Conservation (phyloP, 2,329 filamentous ascomycete species). For the Trichoderma aggressivum region DNA sequence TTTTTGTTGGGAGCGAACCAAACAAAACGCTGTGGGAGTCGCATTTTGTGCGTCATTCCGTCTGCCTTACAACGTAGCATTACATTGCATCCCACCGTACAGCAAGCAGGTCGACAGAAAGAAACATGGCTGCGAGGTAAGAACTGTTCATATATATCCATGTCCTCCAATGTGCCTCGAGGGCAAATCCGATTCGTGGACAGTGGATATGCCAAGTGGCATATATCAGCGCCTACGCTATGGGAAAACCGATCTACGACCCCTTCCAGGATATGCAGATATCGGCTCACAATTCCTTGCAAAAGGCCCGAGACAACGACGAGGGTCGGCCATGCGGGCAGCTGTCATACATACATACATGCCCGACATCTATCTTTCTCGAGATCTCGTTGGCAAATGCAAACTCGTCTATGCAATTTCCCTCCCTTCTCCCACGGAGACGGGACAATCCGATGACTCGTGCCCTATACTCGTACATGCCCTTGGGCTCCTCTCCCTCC, state of each 20-base stretch:
- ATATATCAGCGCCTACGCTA: neutral
- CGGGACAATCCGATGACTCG: neutral
- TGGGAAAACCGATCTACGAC: neutral
- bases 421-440: neutral
- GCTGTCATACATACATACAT: neutral
- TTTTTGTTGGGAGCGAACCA: neutral
- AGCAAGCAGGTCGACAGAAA: neutral
- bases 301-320: slow-evolving; percentile 12
- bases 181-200: neutral
- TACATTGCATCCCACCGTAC: neutral
- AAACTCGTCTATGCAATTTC: neutral
- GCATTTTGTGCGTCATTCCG: neutral
- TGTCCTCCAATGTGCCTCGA: neutral
- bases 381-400: neutral
- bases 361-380: neutral
- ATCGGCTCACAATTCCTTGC: neutral
- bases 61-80: neutral
- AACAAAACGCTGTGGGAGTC: neutral
- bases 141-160: neutral
- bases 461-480: neutral
- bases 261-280: neutral
- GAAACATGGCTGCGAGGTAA: neutral
- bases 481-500: neutral
- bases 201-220: neutral
- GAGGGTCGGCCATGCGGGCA: neutral